Evolutionary conservation across 306 rosid genomes (phyloP), one percentile per base, ranked within the genome.

Genomic region (Albizia julibrissin): DNA sequence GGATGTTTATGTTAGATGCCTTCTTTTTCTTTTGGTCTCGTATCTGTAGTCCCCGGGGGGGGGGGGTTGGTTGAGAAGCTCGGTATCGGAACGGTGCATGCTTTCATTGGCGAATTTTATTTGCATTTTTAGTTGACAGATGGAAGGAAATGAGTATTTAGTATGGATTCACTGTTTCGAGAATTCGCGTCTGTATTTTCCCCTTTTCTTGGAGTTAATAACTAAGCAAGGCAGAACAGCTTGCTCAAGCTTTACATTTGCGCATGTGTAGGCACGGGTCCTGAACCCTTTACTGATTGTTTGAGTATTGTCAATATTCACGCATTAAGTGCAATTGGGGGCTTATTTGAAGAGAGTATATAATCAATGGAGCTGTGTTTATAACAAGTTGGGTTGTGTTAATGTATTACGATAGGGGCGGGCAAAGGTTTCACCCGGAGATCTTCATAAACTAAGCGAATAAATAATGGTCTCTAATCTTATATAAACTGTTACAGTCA

Each of bases 261-360:
- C 29, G 49, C 73, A 37, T 50, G 18, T 74, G 6, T 31, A 1
- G 42, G 13, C 26, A 12, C 42, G 24, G n/a, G 43, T 82, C 14
- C 4, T 52, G 10, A 65, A 50, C 58, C n/a, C 65, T 78, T 74
- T 72, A 79, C 79, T 76, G 87, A 80, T 77, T 77, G 68, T 72
- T 76, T 58, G 19, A 65, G 82, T 70, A 40, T 56, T 74, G 59
- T 76, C 74, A 21, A 71, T 59, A 59, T 27, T 76, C 39, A 85
- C 50, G 50, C 10, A 16, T 43, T 71, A 13, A 43, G 75, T 43
- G 58, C 10, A 29, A 5, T 21, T 33, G 33, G 33, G 27, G 22
- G 50, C 31, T 44, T 52, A 24, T 71, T 31, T 78, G 82, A 67
- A 78, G 67, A 47, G 66, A 49, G 75, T 64, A 50, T 52, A 24